Conservation (phyloP, 2,329 filamentous ascomycete genomes). For the Claviceps lovelessii region DNA sequence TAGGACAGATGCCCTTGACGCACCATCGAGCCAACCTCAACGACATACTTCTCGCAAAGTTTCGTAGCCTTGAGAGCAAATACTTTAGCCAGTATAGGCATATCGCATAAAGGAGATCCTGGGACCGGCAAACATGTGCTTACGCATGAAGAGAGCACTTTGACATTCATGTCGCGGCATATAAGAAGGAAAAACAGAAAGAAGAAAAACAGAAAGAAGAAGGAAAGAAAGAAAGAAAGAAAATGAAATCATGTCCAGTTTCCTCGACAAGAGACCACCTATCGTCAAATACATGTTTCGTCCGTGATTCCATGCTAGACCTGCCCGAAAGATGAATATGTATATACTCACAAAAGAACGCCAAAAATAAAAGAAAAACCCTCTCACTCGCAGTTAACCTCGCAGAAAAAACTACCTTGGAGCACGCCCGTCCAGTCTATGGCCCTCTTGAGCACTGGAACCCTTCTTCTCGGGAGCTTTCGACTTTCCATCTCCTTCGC, state of each 20-base stretch:
- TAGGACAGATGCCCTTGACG: no score
- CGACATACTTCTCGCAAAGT: no score
- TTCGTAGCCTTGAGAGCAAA: no score
- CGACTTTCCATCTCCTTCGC: constrained; percentile 32
- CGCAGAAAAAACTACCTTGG: constrained; percentile 8
- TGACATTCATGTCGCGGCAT: no score
- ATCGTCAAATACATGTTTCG: background rate
- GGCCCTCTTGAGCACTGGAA: constrained; percentile 22
- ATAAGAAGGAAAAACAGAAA: no score
- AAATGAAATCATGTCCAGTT: background rate
- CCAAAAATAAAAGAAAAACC: constrained; percentile 4
- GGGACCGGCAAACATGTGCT: background rate
- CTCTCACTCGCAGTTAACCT: background rate
- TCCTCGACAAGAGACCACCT: background rate
- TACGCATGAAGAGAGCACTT: background rate
- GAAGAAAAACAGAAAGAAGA: background rate
- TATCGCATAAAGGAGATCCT: background rate
- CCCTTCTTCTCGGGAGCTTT: constrained; percentile 34
- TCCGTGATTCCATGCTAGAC: background rate
- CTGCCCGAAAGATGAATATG: background rate
- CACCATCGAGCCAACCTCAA: no score
- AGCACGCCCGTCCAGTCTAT: constrained; percentile 29
- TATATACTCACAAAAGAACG: constrained; percentile 8
- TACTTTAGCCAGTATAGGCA: no score
- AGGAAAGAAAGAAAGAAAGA: background rate